These are phyloP conservation scores for Diaporthe nobilis DNA, from an alignment of 2,329 filamentous ascomycete genomes.

Conservation along the genomic window DNA sequence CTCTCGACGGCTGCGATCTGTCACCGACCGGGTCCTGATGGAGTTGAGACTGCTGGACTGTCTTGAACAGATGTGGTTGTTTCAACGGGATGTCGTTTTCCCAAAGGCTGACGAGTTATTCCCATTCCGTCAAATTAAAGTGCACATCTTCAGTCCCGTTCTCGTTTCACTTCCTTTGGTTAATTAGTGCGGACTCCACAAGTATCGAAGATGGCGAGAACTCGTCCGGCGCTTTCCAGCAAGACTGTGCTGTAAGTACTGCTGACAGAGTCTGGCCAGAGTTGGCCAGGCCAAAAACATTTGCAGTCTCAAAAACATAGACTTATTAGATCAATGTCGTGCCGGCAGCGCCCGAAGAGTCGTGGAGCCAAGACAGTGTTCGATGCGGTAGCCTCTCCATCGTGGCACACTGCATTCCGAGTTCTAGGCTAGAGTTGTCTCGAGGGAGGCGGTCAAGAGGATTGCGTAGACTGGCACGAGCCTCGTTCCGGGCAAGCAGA, in stretches of 20 bases:
- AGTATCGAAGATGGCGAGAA: not conserved
- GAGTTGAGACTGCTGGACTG: not conserved
- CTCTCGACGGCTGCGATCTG: not conserved
- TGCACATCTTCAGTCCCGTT: not conserved
- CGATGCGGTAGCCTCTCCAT: not conserved
- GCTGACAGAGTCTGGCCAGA: not conserved
- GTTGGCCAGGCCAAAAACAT: not conserved
- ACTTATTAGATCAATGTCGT: not conserved
- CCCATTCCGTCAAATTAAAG: not conserved
- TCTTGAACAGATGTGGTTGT: not conserved
- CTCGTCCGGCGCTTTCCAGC: not conserved
- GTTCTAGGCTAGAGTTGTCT: not conserved
- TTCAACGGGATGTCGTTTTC: conserved; percentile 9
- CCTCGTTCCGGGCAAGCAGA: not conserved
- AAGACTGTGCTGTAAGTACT: not conserved
- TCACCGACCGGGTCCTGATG: too few relatives aligned
- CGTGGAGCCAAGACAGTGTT: not conserved
- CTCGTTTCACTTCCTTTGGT: not conserved
- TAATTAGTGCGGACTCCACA: not conserved
- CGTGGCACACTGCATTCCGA: not conserved
- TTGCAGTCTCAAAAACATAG: not conserved
- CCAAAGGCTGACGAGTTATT: not conserved
- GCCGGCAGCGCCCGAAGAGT: not conserved
- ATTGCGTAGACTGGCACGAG: not conserved
- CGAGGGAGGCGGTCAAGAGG: not conserved